Evolutionary conservation across 2,329 filamentous ascomycete species (phyloP).

Genomic region (Teratosphaeria pseudoeucalypti): DNA sequence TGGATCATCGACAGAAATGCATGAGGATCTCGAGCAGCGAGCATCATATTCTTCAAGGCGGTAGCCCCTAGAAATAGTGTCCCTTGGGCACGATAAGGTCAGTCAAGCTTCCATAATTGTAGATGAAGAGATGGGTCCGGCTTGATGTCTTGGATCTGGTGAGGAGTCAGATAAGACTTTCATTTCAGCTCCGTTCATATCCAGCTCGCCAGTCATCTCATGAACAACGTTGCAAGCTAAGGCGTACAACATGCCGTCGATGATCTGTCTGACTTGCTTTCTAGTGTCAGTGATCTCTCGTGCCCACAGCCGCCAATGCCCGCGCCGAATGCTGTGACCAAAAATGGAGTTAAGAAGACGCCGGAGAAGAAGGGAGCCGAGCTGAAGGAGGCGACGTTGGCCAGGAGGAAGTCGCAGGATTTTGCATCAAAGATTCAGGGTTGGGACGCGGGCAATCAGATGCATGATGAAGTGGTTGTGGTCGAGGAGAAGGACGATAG

Average conservation of each 20-base stretch:
- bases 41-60: background rate
- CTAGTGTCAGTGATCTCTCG: slow-evolving; percentile 6
- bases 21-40: background rate
- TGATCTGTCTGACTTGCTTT: slow-evolving; percentile 18
- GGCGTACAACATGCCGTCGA: slow-evolving; percentile 15
- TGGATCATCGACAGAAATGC: background rate
- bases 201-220: background rate
- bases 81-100: background rate
- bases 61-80: background rate
- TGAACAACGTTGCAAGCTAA: slow-evolving; percentile 15
- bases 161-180: background rate
- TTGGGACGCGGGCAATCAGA: slow-evolving; percentile 20
- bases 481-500: slow-evolving; percentile 1
- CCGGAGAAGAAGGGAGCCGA: slow-evolving; percentile 18
- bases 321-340: slow-evolving; percentile 11
- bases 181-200: background rate
- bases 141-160: background rate
- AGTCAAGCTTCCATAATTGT: background rate
- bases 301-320: slow-evolving; percentile 16
- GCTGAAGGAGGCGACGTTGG: slow-evolving; percentile 15
- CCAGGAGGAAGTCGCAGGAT: slow-evolving; percentile 22
- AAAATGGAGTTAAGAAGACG: slow-evolving; percentile 15
- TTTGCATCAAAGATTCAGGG: slow-evolving; percentile 23
- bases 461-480: slow-evolving; percentile 18
- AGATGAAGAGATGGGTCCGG: background rate